Base-by-base conservation (phyloP, 192 early-diverging fungal species). In the Powellomyces hirtus region DNA sequence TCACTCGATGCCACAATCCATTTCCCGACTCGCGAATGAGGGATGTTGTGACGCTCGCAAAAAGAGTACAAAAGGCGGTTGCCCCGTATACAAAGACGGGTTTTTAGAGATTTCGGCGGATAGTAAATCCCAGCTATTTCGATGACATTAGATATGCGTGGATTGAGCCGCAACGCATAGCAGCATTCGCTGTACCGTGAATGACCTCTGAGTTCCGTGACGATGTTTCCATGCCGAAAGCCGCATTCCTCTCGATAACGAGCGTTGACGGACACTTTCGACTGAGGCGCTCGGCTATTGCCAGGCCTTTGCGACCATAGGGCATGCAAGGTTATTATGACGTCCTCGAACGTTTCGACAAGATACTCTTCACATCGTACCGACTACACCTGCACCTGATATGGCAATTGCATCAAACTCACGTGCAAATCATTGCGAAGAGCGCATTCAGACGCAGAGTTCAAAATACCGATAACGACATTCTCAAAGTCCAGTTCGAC, bases 171-270 rank as follows among this genome's bases (percentile, higher is more conserved):
- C 18, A 42, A 8, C 10, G 40, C 18, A 13, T 18, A 8, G 40
- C 40, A 13, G 10, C 10, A 42, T 42, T 18, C 18, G 1, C 11
- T 51, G 16, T 22, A 66, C 64, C 91, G 50, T 95, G 93, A 65
- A 95, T 95, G 14, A 95, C 90, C 69, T 94, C 90, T 61, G 89
- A 91, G 80, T 94, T 95, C 14, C 93, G 73, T 29, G 92, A 90
- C 67, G 90, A 87, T 29, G 90, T 93, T 69, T 92, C 90, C 71
- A 84, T 79, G 5, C 91, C 90, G 27, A 85, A 53, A 7, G 64
- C 61, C 10, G 64, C 55, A 64, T 92, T 84, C 58, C 89, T 88
- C 33, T 94, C 92, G 1, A 94, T 75, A 0, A 92, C 67, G 22
- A 92, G 52, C 8, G 81, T 81, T 45, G 78, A 76, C 18, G 55